phyloP scores from a whole-genome alignment of 1,284 basidiomycete species.

The Melampsora americana region DNA sequence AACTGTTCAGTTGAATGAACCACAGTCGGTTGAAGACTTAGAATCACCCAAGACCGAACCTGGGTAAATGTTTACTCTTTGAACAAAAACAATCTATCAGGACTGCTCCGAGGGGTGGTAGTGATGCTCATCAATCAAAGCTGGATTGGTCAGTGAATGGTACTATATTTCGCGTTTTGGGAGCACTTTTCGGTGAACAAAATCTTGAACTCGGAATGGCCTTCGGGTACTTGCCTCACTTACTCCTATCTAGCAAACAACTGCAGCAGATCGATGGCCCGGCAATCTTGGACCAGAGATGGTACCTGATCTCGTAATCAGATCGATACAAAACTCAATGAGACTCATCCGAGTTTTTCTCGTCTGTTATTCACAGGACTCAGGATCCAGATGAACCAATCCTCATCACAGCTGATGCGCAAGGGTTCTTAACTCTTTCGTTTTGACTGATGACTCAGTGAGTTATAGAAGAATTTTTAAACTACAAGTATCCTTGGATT shows the following conservation, averaged over 20 bases:
- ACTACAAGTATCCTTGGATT: too few species aligned
- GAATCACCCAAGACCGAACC: constrained; percentile 13
- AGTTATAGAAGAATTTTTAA: not conserved
- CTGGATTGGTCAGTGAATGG: not conserved
- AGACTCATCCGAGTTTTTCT: not conserved
- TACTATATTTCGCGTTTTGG: not conserved
- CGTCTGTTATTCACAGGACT: not conserved
- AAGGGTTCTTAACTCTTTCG: constrained; percentile 14
- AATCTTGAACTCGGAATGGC: too few species aligned
- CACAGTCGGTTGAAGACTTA: not conserved
- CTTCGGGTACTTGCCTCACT: too few species aligned
- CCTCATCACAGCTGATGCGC: constrained; percentile 24
- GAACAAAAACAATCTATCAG: not conserved
- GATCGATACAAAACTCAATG: not conserved
- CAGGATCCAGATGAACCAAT: not conserved
- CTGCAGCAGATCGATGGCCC: constrained; percentile 70
- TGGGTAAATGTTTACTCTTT: constrained; percentile 24
- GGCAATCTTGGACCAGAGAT: constrained; percentile 89
- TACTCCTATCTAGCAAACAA: constrained; percentile 59
- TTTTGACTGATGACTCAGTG: not conserved
- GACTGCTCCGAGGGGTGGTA: not conserved
- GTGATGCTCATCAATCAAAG: not conserved
- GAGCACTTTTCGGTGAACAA: not conserved
- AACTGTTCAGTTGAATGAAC: constrained; percentile 6
- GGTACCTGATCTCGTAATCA: constrained; percentile 58